Conservation (phyloP, 805 yeast species). For the Wickerhamiella azyma region DNA sequence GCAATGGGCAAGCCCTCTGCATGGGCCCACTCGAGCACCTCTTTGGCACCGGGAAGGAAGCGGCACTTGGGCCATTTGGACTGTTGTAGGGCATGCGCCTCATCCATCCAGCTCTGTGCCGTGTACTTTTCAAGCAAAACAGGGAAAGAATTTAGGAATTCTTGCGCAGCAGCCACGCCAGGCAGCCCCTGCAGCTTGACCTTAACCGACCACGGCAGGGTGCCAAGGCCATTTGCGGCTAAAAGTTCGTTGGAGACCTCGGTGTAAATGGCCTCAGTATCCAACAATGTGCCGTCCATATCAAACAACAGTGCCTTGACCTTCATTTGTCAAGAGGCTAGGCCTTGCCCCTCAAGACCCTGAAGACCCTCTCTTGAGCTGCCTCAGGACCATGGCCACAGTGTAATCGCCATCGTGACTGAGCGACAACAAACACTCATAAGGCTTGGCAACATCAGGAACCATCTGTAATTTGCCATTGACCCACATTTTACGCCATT, state of each 20-base stretch:
- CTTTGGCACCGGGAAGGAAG: conserved; percentile 77
- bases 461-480: conserved; percentile 14
- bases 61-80: conserved; percentile 46
- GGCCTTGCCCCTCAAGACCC: background rate
- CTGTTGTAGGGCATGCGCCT: conserved; percentile 41
- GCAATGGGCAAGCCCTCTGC: conserved; percentile 59
- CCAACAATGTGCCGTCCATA: conserved; percentile 88
- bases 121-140: conserved; percentile 41
- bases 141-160: conserved; percentile 48
- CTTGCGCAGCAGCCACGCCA: conserved; percentile 56
- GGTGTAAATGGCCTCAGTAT: conserved; percentile 88
- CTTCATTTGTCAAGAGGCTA: background rate
- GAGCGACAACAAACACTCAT: conserved; percentile 39
- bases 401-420: conserved; percentile 56
- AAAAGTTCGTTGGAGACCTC: conserved; percentile 56
- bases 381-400: conserved; percentile 40
- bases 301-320: conserved; percentile 63
- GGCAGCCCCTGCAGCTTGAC: conserved; percentile 83
- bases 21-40: conserved; percentile 43
- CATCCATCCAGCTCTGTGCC: conserved; percentile 45
- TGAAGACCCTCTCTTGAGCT: background rate
- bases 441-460: conserved; percentile 22
- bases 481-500: conserved; percentile 28
- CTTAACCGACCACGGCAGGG: conserved; percentile 79
- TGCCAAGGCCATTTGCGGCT: conserved; percentile 57